Evolutionary conservation across 2,329 filamentous ascomycete genomes (phyloP), one percentile per base, ranked within the genome.

Genomic region (Calonectria pteridis): DNA sequence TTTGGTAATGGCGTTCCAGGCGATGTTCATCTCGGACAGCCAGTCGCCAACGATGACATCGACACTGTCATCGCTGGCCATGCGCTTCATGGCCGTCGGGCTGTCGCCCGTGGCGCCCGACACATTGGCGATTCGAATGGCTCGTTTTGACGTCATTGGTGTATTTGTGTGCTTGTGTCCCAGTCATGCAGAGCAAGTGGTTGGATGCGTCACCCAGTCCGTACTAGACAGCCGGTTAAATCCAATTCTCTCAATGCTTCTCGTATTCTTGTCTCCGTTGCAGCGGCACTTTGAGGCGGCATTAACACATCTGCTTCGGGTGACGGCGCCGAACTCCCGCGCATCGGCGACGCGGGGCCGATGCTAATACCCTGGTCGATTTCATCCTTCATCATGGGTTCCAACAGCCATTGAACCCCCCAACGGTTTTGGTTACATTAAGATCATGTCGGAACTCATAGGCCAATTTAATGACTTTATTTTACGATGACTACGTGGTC

Each of bases 11-110:
- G 82, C 78, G 75, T 82, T 79, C 82, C 74, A 84, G 70, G 88
- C 87, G 84, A 91, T 89, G 79, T 90, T 91, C 75, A 87, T 86
- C 75, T 86, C 84, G 13, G 84, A 85, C 58, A 86, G 81, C 81
- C 84, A 86, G 77, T 86, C 84, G 26, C 84, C 84, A 1, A 83
- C 84, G 37, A 86, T 85, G 53, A 85, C 83, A 63, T 85, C 79
- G 10, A 85, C 77, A 50, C 81, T 76, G 9, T 80, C 82, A 4
- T 80, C 78, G 37, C 77, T 76, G 9, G 83, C 77, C 80, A 83
- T 83, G 33, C 82, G 79, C 13, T 73, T 74, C 82, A 83, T 84
- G 29, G 82, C 82, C 49, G 82, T 79, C 0, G 82, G 82, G 46
- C 82, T 79, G 69, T 83, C 82, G 29, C 82, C 82, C 23, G 82